A percentile compares a stretch with the other conserved stretches of the same genome.
These are phyloP conservation scores for Cornus suecica DNA, from an alignment of 148 eudicot species.

Conservation along the genomic window DNA sequence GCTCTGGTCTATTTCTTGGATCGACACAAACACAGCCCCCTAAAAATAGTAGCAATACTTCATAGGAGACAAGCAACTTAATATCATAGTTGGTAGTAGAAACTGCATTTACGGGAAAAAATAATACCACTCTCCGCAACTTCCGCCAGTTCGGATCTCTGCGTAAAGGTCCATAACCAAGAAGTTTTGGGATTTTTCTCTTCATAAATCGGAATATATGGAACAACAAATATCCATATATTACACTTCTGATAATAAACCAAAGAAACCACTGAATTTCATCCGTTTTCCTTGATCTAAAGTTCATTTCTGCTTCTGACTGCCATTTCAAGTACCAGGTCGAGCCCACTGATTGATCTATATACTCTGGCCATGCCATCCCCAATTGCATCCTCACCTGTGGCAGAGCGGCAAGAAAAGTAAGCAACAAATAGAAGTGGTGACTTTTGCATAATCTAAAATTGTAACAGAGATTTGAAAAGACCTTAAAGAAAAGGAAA, in stretches of 20 bases:
- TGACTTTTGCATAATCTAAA: neutral
- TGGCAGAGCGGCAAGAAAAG: conserved; percentile 13
- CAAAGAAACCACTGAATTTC: conserved; percentile 42
- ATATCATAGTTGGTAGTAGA: neutral
- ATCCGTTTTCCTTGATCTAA: conserved; percentile 45
- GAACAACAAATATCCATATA: conserved; percentile 62
- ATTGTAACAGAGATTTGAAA: neutral
- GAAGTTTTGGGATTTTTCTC: conserved; percentile 56
- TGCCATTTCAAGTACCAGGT: conserved; percentile 86
- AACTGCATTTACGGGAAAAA: conserved; percentile 3
- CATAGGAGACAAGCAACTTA: neutral
- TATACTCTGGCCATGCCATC: conserved; percentile 80
- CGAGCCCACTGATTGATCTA: conserved; percentile 49
- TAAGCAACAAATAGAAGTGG: conserved; percentile 14
- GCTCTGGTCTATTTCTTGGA: too few relatives aligned
- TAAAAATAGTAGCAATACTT: neutral
- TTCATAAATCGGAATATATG: conserved; percentile 48
- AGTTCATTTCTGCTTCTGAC: conserved; percentile 60
- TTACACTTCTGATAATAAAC: conserved; percentile 48
- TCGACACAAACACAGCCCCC: neutral
- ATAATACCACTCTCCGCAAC: conserved; percentile 61
- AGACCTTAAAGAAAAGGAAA: neutral
- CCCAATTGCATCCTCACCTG: conserved; percentile 63
- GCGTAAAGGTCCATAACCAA: conserved; percentile 64
- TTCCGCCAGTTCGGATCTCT: conserved; percentile 65